A percentile compares a stretch with the other conserved stretches of the same genome.
These are phyloP conservation scores for Fusarium piperis DNA, from an alignment of 2,329 filamentous ascomycete genomes.

Conservation along the genomic window DNA sequence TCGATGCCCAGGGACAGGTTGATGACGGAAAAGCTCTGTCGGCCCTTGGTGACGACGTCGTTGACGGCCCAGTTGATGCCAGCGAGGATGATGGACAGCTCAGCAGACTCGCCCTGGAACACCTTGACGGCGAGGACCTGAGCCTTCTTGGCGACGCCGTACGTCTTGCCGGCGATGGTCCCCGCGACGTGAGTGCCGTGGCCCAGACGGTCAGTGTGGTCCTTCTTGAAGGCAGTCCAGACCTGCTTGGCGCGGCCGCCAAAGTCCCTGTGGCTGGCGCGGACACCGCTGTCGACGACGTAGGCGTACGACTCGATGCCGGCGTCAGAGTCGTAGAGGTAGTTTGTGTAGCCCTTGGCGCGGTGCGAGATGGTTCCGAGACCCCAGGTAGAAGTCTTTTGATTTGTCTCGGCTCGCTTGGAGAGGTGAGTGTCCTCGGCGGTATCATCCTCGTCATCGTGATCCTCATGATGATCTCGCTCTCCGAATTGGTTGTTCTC, in stretches of 20 bases:
- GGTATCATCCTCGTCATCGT: neutral
- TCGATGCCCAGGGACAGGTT: conserved; percentile 65
- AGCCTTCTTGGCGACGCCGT: conserved; percentile 56
- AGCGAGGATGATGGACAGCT: conserved; percentile 45
- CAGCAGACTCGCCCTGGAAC: conserved; percentile 45
- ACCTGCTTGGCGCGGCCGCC: conserved; percentile 57
- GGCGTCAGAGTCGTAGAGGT: conserved; percentile 61
- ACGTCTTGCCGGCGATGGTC: conserved; percentile 48
- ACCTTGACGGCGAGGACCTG: conserved; percentile 59
- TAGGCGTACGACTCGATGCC: conserved; percentile 63
- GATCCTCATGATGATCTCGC: neutral
- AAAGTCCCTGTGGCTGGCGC: conserved; percentile 62
- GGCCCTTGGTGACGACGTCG: conserved; percentile 53
- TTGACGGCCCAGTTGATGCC: conserved; percentile 55
- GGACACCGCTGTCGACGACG: conserved; percentile 72
- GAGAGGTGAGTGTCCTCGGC: conserved; percentile 11
- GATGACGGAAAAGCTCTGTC: conserved; percentile 56
- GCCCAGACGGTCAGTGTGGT: conserved; percentile 47
- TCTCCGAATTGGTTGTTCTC: neutral
- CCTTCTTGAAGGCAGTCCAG: conserved; percentile 40
- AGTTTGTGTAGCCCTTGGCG: conserved; percentile 44
- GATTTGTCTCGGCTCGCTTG: conserved; percentile 41
- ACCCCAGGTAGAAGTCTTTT: conserved; percentile 45
- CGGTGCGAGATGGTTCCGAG: conserved; percentile 47
- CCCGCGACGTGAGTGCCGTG: conserved; percentile 56